Base-by-base conservation (phyloP, 768 basidiomycete genomes). In the Tricholoma sp. region DNA sequence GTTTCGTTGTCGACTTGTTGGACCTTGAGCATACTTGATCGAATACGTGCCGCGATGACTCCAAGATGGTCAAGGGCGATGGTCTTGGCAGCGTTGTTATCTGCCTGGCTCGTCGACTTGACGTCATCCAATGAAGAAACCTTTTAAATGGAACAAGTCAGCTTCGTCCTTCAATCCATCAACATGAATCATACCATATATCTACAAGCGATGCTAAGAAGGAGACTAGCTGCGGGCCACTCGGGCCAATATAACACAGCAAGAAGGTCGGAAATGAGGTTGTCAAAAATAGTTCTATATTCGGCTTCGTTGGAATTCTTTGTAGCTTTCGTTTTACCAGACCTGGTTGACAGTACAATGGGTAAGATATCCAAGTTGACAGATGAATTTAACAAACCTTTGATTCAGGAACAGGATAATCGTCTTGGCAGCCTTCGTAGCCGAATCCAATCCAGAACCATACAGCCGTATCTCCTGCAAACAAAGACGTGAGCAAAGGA, bases 271-370 rank as follows among this genome's bases (percentile, higher is more conserved):
- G 85, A 84, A 41, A 98, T 84, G 10, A 98, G 76, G 63, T 90
- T 90, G 66, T 98, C 96, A 58, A 98, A 89, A 37, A 98, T 93
- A 0, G 86, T 79, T 50, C 94, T 85, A 68, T 98, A 98, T 67
- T 98, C 96, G 5, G 90, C 86, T 66, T 99, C 97, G 62, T 92
- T 94, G 0, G 94, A 87, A 62, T 89, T 92, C 69, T 96, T 96
- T 12, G 89, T 91, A 5, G 84, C 76, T 65, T 94, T 95, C 10
- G 87, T 84, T 70, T 91, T 95, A 7, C 91, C 92, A 1, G 94
- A 88, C 57, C 90, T 88, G 55, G 60, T 66, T 32, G 49, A 9
- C 21, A 27, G 56, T n/a, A 14, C 24, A 24, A 47, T 31, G 3
- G n/a, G n/a, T 31, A 18, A 27, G 47, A 50, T n/a, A 18, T 7